These are phyloP conservation scores for Thelonectria olida DNA, from an alignment of 2,329 filamentous ascomycete species.

Conservation along the genomic window DNA sequence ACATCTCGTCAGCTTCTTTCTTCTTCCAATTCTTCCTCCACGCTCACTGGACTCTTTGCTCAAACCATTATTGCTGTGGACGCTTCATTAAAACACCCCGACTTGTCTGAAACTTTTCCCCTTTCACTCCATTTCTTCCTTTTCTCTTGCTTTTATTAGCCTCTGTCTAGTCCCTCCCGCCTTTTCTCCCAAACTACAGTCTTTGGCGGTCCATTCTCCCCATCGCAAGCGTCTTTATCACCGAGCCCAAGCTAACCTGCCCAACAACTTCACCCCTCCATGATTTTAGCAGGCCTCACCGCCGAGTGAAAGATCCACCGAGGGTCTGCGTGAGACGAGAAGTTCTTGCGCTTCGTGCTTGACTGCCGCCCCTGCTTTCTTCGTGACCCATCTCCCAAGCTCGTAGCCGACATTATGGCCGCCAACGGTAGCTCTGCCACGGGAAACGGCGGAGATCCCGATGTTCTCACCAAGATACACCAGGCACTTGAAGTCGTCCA, in stretches of 20 bases:
- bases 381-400: conserved; percentile 14
- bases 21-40: conserved; percentile 10
- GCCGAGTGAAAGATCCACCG: conserved; percentile 21
- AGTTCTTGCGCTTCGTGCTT: conserved; percentile 25
- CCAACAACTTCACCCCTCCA: conserved; percentile 19
- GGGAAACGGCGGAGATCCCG: conserved; percentile 50
- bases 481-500: conserved; percentile 90
- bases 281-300: conserved; percentile 30
- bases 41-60: conserved; percentile 2
- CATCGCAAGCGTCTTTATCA: conserved; percentile 12
- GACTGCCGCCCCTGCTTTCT: conserved; percentile 19
- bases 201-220: background rate
- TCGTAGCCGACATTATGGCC: conserved; percentile 42
- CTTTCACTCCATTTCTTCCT: conserved; percentile 7
- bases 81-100: background rate
- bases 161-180: conserved; percentile 10
- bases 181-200: conserved; percentile 8
- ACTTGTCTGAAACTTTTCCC: background rate
- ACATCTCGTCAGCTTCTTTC: conserved; percentile 23
- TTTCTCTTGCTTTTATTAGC: conserved; percentile 6
- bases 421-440: conserved; percentile 48
- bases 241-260: conserved; percentile 6
- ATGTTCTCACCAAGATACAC: conserved; percentile 74
- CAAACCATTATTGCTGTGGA: background rate
- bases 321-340: conserved; percentile 34